These are phyloP conservation scores for Fraxinus paxiana DNA, from an alignment of 305 asterid species.

Conservation along the genomic window DNA sequence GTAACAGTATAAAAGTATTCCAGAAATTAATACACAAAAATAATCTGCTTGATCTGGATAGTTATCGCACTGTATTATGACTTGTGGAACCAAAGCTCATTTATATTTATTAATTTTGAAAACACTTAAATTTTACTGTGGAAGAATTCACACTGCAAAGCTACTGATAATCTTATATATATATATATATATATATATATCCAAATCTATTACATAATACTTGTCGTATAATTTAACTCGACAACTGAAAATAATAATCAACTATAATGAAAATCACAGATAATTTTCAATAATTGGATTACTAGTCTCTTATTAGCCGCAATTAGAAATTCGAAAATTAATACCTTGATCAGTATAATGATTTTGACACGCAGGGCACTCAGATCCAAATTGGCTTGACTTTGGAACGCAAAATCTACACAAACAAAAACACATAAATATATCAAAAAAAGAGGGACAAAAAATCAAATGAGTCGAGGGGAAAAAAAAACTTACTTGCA, in stretches of 20 bases:
- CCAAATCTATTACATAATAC: not conserved
- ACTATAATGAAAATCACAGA: not conserved
- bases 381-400: slow-evolving; percentile 29
- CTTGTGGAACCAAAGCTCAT: not conserved
- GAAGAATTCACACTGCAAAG: not conserved
- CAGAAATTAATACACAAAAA: not conserved
- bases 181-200: not conserved
- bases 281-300: not conserved
- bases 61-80: not conserved
- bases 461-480: not conserved
- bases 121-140: not conserved
- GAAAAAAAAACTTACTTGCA: slow-evolving; percentile 56
- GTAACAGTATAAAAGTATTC: not conserved
- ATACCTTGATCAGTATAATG: slow-evolving; percentile 49
- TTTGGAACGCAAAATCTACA: slow-evolving; percentile 54
- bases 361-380: slow-evolving; percentile 67
- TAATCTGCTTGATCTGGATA: not conserved
- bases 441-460: not conserved
- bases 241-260: not conserved
- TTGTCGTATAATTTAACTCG: not conserved
- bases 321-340: not conserved
- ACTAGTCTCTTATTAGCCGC: not conserved
- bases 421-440: not conserved
- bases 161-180: not conserved
- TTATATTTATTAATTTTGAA: not conserved